These are phyloP conservation scores for Microsporum audouinii DNA, from an alignment of 2,329 filamentous ascomycete species.

Conservation along the genomic window DNA sequence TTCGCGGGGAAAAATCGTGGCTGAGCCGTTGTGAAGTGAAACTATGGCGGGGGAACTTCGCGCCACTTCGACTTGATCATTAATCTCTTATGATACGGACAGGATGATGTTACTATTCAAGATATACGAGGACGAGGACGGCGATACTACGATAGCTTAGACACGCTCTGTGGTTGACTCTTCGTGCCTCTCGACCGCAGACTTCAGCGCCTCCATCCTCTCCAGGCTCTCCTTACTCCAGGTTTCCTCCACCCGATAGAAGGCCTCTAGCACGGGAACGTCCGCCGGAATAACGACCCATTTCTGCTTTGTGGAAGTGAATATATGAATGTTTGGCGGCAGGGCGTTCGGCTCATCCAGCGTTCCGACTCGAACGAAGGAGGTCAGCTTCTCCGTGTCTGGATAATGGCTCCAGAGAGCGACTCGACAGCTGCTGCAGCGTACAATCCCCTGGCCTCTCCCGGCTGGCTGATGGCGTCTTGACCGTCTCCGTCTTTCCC, in stretches of 20 bases:
- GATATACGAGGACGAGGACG: not conserved
- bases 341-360: conserved; percentile 31
- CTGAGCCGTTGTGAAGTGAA: not conserved
- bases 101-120: not conserved
- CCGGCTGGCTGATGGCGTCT: conserved; percentile 34
- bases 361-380: conserved; percentile 37
- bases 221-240: conserved; percentile 27
- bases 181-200: not conserved
- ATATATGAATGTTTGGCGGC: conserved; percentile 40
- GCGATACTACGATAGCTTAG: not conserved
- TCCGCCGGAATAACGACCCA: conserved; percentile 28
- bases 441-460: conserved; percentile 31
- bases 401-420: conserved; percentile 36
- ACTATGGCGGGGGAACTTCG: not conserved
- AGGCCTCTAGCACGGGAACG: conserved; percentile 29
- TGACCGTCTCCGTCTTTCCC: conserved; percentile 18
- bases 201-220: conserved; percentile 13
- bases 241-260: conserved; percentile 26
- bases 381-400: conserved; percentile 21
- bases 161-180: not conserved
- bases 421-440: conserved; percentile 35
- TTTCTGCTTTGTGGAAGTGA: conserved; percentile 27
- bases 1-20: not conserved
- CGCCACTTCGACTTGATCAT: not conserved
- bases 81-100: not conserved